Evolutionary conservation across 179 eudicot species (phyloP), one percentile per base, ranked within the genome.

Genomic region (Vitellaria paradoxa): DNA sequence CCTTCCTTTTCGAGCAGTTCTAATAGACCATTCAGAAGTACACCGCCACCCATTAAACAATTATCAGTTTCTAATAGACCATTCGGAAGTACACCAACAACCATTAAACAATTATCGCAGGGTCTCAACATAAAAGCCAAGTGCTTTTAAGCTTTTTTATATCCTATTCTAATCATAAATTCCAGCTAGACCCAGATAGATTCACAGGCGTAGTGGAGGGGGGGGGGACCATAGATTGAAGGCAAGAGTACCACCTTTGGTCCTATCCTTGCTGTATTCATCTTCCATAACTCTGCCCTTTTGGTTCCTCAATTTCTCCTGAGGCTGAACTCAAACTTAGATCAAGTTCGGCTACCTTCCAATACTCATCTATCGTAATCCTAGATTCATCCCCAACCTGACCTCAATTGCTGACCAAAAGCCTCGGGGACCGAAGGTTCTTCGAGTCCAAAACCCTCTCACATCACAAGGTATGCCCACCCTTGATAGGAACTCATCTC

Each of bases 31-130:
- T 40, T 37, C 45, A 18, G 47, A 37, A 37, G 21, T 50, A 50
- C 52, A 2, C 12, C 70, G 9, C 47, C 15, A 17, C 40, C 7
- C 50, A 55, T 45, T 69, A 6, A 24, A 88, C 84, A 79, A 77
- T 83, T 47, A 74, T 82, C 86, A 84, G 78, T 80, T 83, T 80
- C 79, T 77, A 84, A 85, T 80, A 84, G 81, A 5, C 15, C 42
- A 64, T 64, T 30, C 37, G 2, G 37, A 30, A 30, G 18, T 13
- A 85, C 76, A 77, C 78, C 87, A 85, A 82, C 86, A 78, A 77
- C 84, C 86, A 82, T 76, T 76, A 67, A 84, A 80, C 81, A 78
- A 74, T 30, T 30, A 30, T 30, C 37, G 37, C 37, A 30, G 37
- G 37, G 37, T 30, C 37, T 30, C 37, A 2, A 30, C 37, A 30